Evolutionary conservation across 2,329 filamentous ascomycete species (phyloP), one percentile per base, ranked within the genome.

Genomic region (Penicillium vulpinum): DNA sequence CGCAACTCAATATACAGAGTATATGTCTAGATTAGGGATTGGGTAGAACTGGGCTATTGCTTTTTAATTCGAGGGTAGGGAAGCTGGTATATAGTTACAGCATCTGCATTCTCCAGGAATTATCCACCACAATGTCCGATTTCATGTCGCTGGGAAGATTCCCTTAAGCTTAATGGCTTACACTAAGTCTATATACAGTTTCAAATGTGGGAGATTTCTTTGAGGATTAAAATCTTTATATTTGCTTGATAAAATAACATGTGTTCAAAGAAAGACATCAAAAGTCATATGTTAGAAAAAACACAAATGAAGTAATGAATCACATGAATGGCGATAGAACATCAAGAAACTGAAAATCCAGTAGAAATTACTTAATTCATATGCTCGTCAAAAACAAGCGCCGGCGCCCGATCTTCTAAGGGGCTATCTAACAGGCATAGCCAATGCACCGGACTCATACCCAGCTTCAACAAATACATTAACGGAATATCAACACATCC

Each of bases 341-440:
- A 43, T 33, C 11, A 44, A 36, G 21, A 15, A 9, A 52, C n/a
- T 28, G 39, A 3, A 16, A 45, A 38, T 45, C 15, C 35, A 54
- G 38, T 22, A 33, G 40, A 21, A 49, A 47, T 40, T 35, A 51
- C 16, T 56, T 40, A 31, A 41, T 56, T 56, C 54, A 36, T 56
- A 40, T 45, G 54, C 40, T 56, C 54, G 54, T 52, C 26, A 40
- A 56, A 55, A 52, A 56, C 54, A 56, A 52, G 54, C 48, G 54
- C 54, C 54, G 48, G 54, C 48, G 54, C 54, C 54, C 54, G 54
- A 47, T 56, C 47, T 52, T 56, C 40, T 46, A 56, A 46, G 29
- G 40, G 53, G 48, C 47, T 50, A 39, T 56, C 40, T 28, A 52
- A 38, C 26, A 35, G 26, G 41, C 54, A 24, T 40, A 45, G 13